Base-by-base conservation (phyloP, 441 rosid species). In the Pelargonium myrrhifolium region DNA sequence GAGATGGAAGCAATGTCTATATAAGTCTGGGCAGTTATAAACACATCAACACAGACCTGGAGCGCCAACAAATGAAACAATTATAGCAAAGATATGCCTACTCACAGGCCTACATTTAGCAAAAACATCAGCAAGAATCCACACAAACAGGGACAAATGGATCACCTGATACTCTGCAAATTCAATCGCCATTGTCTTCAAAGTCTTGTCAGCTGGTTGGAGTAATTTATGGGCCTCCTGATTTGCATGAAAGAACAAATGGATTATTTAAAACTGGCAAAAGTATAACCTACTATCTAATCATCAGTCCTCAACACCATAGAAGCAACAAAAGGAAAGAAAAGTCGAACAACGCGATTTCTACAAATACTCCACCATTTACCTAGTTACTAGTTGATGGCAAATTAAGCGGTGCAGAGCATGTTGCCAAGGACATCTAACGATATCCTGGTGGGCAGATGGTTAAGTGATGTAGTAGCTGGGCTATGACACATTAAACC, bases 81-180 rank as follows among this genome's bases (percentile, higher is more conserved):
- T 59, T 20, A 37, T 39, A 68, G 60, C 37, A 43, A 8, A 64
- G 49, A 67, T 28, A 66, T 20, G 68, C 37, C 73, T 65, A 56
- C 53, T 22, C 61, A 68, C 2, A 47, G 21, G 65, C 63, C 22
- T 37, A n/a, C 14, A 42, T 35, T n/a, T 26, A 35, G 20, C 21
- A 64, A 31, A 31, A 31, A 31, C 35, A 31, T 31, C 35, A 1
- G 35, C 35, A 3, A 31, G 35, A 31, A 31, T 31, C 35, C 35
- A 31, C 35, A 4, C 35, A 31, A n/a, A n/a, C 35, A 31, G 35
- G 3, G 35, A 31, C 35, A 31, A 31, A 31, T 31, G 35, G 35
- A 31, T 64, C 65, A 90, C 98, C 96, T 90, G 97, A 74, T 83
- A 90, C 78, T 93, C 97, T n/a, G 98, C 97, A 86, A 93, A 81